Conservation (phyloP, 441 rosid species). For the Populus hybrid region DNA sequence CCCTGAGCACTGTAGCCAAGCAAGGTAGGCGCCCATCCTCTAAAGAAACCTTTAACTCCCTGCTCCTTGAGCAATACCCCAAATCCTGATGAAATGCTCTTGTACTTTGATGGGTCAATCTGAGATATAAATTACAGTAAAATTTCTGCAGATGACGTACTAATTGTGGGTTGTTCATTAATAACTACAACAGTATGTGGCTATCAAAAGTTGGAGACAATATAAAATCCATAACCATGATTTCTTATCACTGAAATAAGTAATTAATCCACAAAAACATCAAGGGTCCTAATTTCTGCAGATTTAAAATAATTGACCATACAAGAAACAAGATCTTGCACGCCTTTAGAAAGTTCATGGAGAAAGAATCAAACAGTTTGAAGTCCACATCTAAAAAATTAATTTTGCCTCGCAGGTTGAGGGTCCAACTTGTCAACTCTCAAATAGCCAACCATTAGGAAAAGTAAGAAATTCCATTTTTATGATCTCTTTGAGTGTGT, state of each 20-base stretch:
- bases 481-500: too few species aligned
- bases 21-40: slow-evolving; percentile 95
- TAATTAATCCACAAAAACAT: not conserved
- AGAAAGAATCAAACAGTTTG: not conserved
- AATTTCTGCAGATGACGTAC: not conserved
- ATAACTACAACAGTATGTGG: not conserved
- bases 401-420: too few species aligned
- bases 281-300: not conserved
- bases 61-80: slow-evolving; percentile 88
- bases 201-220: not conserved
- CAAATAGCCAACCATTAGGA: not conserved
- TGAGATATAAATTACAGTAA: slow-evolving; percentile 19
- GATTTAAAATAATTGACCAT: not conserved
- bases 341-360: not conserved
- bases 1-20: slow-evolving; percentile 99
- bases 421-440: not conserved
- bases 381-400: not conserved
- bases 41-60: slow-evolving; percentile 83
- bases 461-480: not conserved
- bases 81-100: slow-evolving; percentile 85
- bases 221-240: not conserved
- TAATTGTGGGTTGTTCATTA: not conserved
- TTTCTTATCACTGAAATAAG: not conserved
- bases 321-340: not conserved
- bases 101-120: slow-evolving; percentile 96